Conservation (phyloP, 1,284 basidiomycete species). For the Tilletia walkeri region DNA sequence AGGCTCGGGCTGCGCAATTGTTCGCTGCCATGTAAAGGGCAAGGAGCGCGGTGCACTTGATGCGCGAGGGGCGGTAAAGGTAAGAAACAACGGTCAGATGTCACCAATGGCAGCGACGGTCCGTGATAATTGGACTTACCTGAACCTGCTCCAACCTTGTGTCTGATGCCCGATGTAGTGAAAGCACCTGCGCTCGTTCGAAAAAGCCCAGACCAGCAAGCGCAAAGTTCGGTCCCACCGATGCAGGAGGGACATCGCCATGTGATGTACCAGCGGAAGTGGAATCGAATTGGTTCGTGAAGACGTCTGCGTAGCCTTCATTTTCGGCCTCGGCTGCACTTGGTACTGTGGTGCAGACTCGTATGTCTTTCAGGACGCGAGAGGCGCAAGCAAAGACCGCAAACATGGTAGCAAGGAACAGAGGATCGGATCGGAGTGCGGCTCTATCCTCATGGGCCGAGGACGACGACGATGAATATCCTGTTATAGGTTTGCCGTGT, state of each 20-base stretch:
- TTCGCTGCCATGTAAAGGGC: constrained; percentile 20
- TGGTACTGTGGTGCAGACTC: constrained; percentile 16
- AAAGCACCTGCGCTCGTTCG: constrained; percentile 13
- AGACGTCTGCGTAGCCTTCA: constrained; percentile 10
- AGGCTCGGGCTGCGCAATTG: constrained; percentile 18
- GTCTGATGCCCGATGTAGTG: constrained; percentile 4
- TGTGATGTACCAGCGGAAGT: neutral
- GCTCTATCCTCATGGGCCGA: neutral
- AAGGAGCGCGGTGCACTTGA: constrained; percentile 21
- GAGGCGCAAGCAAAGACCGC: constrained; percentile 21
- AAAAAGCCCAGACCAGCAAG: constrained; percentile 16
- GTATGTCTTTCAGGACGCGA: neutral
- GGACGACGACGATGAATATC: neutral
- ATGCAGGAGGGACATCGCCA: neutral
- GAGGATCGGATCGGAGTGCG: neutral
- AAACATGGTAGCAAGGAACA: constrained; percentile 20
- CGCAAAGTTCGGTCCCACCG: neutral
- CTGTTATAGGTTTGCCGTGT: too few relatives aligned
- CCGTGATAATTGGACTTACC: too few relatives aligned
- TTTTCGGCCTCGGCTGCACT: constrained; percentile 9
- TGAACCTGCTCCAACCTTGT: constrained; percentile 4
- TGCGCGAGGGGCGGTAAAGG: too few relatives aligned
- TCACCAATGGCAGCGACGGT: too few relatives aligned
- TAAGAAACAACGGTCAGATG: too few relatives aligned
- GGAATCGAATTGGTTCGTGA: neutral